Evolutionary conservation across 805 yeast species (phyloP).

Genomic region (Pichia californica): DNA sequence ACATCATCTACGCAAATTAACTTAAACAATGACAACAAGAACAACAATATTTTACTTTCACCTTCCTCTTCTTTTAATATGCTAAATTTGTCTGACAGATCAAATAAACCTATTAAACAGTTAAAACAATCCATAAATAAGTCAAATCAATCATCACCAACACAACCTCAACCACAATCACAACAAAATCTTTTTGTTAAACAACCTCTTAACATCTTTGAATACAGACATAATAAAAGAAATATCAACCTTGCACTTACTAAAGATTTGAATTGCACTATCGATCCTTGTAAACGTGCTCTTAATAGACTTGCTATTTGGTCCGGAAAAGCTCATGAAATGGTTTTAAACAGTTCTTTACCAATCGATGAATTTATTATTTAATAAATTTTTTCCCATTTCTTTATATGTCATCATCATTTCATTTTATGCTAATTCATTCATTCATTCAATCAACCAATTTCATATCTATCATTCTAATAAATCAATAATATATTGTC

Average conservation of each 20-base stretch:
- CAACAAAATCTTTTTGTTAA: not conserved
- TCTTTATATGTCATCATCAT: not conserved
- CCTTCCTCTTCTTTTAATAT: slow-evolving; percentile 12
- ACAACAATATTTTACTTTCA: slow-evolving; percentile 12
- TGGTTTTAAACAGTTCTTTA: slow-evolving; percentile 20
- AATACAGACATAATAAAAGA: slow-evolving; percentile 25
- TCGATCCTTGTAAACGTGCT: slow-evolving; percentile 16
- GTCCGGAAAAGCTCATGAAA: slow-evolving; percentile 27
- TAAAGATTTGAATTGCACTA: slow-evolving; percentile 11
- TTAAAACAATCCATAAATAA: too few relatives aligned
- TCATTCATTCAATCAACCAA: too few relatives aligned
- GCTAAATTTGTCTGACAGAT: slow-evolving; percentile 3
- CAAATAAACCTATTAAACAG: not conserved
- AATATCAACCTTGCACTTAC: slow-evolving; percentile 25
- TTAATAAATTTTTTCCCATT: not conserved
- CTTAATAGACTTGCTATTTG: slow-evolving; percentile 27
- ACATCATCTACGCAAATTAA: not conserved
- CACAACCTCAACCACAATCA: not conserved
- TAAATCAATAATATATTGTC: not conserved
- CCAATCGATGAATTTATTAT: slow-evolving; percentile 7
- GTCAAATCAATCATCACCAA: too few relatives aligned
- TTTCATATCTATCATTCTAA: too few relatives aligned
- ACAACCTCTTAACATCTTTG: not conserved
- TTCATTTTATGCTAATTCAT: too few relatives aligned
- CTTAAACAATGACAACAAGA: not conserved